Evolutionary conservation across 768 basidiomycete genomes (phyloP).

Genomic region (Serendipita sp.): DNA sequence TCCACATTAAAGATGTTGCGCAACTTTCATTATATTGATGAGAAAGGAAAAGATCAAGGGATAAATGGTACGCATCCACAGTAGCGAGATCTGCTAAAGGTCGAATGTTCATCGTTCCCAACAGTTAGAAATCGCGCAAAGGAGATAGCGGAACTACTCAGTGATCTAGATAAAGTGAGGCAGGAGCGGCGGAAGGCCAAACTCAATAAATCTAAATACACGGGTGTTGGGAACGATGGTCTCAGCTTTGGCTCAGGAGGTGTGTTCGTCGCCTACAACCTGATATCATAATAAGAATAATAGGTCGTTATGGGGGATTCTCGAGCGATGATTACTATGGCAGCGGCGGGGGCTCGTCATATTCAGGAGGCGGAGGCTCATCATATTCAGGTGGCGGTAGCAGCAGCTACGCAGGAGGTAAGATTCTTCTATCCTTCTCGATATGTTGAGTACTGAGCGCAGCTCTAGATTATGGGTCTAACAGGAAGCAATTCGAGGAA

Average conservation of each 20-base stretch:
- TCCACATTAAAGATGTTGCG: conserved; percentile 94
- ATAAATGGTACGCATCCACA: conserved; percentile 57
- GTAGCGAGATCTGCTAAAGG: background rate
- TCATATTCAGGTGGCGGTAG: conserved; percentile 15
- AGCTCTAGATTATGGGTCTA: conserved; percentile 24
- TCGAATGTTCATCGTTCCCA: background rate
- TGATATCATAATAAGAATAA: background rate
- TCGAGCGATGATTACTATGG: conserved; percentile 34
- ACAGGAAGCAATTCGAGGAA: conserved; percentile 61
- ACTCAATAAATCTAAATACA: conserved; percentile 76
- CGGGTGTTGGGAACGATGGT: conserved; percentile 71
- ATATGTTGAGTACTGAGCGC: no score
- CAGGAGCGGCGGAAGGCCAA: conserved; percentile 86
- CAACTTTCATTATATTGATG: conserved; percentile 97
- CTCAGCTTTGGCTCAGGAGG: conserved; percentile 44
- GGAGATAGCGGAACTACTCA: conserved; percentile 82
- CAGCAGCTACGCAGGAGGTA: conserved; percentile 11
- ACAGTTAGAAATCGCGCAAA: conserved; percentile 87
- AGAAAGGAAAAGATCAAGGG: conserved; percentile 97
- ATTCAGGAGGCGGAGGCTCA: conserved; percentile 17
- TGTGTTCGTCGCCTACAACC: conserved; percentile 17
- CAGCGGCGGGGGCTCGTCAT: conserved; percentile 15
- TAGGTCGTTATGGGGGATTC: conserved; percentile 48
- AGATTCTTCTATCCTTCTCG: no score
- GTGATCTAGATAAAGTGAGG: conserved; percentile 84